phyloP scores from a whole-genome alignment of 2,329 filamentous ascomycete species.

The Aspergillus sergii region DNA sequence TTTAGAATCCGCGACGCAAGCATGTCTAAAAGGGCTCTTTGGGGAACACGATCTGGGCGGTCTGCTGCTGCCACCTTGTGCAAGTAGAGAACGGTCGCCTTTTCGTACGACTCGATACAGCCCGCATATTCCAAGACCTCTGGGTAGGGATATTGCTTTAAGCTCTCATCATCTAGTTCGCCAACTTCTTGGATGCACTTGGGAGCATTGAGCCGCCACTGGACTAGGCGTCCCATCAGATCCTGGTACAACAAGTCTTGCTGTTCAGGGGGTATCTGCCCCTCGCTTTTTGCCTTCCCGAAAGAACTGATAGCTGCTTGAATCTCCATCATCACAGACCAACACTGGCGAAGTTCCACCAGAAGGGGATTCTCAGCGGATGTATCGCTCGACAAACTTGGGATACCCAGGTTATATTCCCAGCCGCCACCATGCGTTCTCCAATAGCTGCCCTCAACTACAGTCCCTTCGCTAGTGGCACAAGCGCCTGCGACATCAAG shows the following conservation, averaged over 20 bases:
- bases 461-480: slow-evolving; percentile 39
- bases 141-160: slow-evolving; percentile 30
- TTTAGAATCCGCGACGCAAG: slow-evolving; percentile 34
- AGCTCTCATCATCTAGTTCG: slow-evolving; percentile 31
- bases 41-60: slow-evolving; percentile 29
- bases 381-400: slow-evolving; percentile 28
- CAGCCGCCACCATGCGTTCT: slow-evolving; percentile 40
- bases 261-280: slow-evolving; percentile 30
- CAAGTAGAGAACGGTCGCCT: slow-evolving; percentile 38
- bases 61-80: slow-evolving; percentile 36
- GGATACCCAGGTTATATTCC: slow-evolving; percentile 41
- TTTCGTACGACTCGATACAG: slow-evolving; percentile 41
- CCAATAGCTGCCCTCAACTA: slow-evolving; percentile 44
- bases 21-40: slow-evolving; percentile 30
- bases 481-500: slow-evolving; percentile 45
- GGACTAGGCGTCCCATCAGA: slow-evolving; percentile 29
- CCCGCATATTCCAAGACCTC: slow-evolving; percentile 39
- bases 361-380: slow-evolving; percentile 26
- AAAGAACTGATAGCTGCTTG: slow-evolving; percentile 36
- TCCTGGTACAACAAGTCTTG: slow-evolving; percentile 35
- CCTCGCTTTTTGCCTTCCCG: slow-evolving; percentile 34
- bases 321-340: slow-evolving; percentile 39
- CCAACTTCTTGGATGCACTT: slow-evolving; percentile 29
- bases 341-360: slow-evolving; percentile 32
- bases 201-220: slow-evolving; percentile 35